Base-by-base conservation (phyloP, 768 basidiomycete species). In the Mycena floridula region DNA sequence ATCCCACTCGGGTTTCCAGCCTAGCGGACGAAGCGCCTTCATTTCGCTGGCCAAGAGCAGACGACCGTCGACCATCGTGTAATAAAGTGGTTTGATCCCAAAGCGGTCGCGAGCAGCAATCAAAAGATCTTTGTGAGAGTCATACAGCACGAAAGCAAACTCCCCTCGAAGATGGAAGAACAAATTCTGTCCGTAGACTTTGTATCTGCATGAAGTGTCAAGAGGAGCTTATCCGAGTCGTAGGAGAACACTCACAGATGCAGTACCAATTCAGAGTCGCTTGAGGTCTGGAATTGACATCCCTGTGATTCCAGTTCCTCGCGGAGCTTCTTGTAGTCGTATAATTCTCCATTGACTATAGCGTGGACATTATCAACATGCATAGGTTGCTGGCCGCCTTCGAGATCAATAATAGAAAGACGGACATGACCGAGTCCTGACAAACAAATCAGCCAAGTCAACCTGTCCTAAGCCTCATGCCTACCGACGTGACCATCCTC, bases 81-180 rank as follows among this genome's bases (percentile, higher is more conserved):
- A 55, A 28, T 53, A 55, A n/a, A 55, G 47, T 7, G 54, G 54
- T 21, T 55, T 55, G 25, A 55, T 49, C 3, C 54, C 54, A 39
- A 55, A 55, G 4, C 54, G 26, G 42, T 55, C 54, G 5, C 54
- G 45, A 7, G 45, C 54, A 3, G 40, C 54, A 22, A 55, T 44
- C 15, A 48, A 26, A 13, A 53, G n/a, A 1, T 45, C 41, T 1
- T 52, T 36, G 12, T 43, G 37, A 13, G 35, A 26, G 25, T 55
- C 54, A 37, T 49, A 55, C 9, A 55, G 44, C 5, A 53, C 54
- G 12, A 55, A 55, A 2, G 54, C 54, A 15, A 50, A 53, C 37
- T 55, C 54, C 6, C 54, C 54, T 25, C 51, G 51, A 11, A 55
- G 44, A n/a, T 41, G 37, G 6, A 26, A 16, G 4, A 55, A 20